A percentile compares a stretch with the other conserved stretches of the same genome.
Evolutionary conservation across 2,329 filamentous ascomycete genomes (phyloP).

Genomic region (Aspergillus quadrilineatus): DNA sequence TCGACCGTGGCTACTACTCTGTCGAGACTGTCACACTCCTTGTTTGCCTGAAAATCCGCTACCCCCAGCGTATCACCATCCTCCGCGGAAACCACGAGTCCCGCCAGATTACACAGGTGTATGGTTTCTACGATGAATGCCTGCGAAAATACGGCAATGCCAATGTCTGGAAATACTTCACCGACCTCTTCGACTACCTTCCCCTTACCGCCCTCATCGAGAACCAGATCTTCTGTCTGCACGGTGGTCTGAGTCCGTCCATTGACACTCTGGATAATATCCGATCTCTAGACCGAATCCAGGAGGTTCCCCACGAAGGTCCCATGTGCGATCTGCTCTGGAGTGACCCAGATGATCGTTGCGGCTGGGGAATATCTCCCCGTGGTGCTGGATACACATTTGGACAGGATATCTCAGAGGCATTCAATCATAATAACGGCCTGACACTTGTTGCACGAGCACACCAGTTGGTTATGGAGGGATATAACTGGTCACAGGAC

Average conservation of each 20-base stretch:
- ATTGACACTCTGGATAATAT: conserved; percentile 97
- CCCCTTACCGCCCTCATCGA: conserved; percentile 96
- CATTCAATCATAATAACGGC: conserved; percentile 99
- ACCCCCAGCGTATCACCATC: conserved; percentile 96
- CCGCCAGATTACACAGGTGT: conserved; percentile 97
- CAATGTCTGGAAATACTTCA: conserved; percentile 99
- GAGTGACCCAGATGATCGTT: conserved; percentile 96
- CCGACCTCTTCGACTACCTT: conserved; percentile 97
- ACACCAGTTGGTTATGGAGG: conserved; percentile 98
- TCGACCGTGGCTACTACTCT: conserved; percentile 98
- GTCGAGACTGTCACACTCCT: conserved; percentile 97
- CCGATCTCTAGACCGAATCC: conserved; percentile 88
- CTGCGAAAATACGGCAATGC: conserved; percentile 98
- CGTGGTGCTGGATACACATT: conserved; percentile 94
- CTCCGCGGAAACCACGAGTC: conserved; percentile 99
- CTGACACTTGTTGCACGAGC: conserved; percentile 92
- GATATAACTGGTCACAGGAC: conserved; percentile 99
- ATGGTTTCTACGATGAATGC: conserved; percentile 99
- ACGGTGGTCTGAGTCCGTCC: conserved; percentile 93
- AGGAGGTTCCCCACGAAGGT: conserved; percentile 97
- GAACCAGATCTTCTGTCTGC: conserved; percentile 98
- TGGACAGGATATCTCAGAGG: conserved; percentile 95
- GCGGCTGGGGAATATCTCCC: conserved; percentile 93
- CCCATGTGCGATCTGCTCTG: conserved; percentile 98
- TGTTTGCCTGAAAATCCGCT: conserved; percentile 95